Evolutionary conservation across 306 rosid genomes (phyloP), one percentile per base, ranked within the genome.

Genomic region (Hippophae gyantsensis): DNA sequence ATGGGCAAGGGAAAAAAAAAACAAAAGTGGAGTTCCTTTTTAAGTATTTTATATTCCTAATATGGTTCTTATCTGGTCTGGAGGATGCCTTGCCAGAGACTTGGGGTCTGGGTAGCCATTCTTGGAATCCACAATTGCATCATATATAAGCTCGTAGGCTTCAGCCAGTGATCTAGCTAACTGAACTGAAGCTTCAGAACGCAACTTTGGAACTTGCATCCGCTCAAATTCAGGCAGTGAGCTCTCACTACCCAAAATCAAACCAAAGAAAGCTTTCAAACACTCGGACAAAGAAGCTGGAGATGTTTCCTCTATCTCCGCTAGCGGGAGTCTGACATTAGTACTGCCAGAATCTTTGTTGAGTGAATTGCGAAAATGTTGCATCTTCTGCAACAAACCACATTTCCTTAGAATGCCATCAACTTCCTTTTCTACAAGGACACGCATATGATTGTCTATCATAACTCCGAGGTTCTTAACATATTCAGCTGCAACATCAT

Each of bases 21-120:
- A n/a, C 61, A 56, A 61, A 32, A 32, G 38, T 6, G 51, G 10
- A 58, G 52, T 56, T 55, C 18, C 51, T 50, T 42, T 58, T 18
- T 18, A 18, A 18, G 65, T 65, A 65, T 70, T 54, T 80, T 73
- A 90, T 72, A 92, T 85, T 64, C 99, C 99, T 70, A 92, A 66
- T 56, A 92, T 92, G 75, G 96, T 92, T 84, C 93, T 88, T 67
- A 92, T 92, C 86, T 92, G 99, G 77, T 92, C 73, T 44, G 96
- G 99, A 54, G 99, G 95, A 75, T 92, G 99, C 86, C 99, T 88
- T 55, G 93, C 99, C 79, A 85, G 68, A 13, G 95, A 82, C 74
- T 84, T 83, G 50, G 99, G 90, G 11, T 88, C 99, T 1, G 85
- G 84, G 68, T 85, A 92, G 38, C 89, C 85, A 70, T 86, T 92